phyloP scores from a whole-genome alignment of 1,139 yeast genomes.

The Candida frijolesensis region DNA sequence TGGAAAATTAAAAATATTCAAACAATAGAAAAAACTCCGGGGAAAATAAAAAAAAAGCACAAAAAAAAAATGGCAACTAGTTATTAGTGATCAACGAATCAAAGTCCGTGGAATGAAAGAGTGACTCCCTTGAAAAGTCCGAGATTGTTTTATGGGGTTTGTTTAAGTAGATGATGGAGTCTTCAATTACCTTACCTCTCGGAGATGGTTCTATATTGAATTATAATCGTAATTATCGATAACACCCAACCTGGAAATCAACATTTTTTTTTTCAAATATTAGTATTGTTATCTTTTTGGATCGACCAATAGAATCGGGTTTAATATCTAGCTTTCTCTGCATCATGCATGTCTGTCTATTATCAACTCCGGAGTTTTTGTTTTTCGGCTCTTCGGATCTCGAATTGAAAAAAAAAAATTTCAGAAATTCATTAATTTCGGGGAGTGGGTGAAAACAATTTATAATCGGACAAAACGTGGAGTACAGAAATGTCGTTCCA shows the following conservation, averaged over 20 bases:
- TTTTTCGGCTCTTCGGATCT: background rate
- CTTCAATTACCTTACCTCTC: too few relatives aligned
- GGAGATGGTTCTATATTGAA: too few relatives aligned
- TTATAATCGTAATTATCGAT: too few relatives aligned
- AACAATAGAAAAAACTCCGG: background rate
- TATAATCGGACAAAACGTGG: conserved; percentile 5
- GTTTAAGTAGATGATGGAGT: too few relatives aligned
- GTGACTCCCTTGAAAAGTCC: background rate
- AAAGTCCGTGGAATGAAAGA: background rate
- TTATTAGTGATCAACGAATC: background rate
- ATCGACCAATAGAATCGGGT: too few relatives aligned
- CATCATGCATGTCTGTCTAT: too few relatives aligned
- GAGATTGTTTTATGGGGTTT: too few relatives aligned
- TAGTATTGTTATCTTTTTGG: too few relatives aligned
- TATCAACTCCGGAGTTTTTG: background rate
- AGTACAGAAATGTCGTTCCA: conserved; percentile 6
- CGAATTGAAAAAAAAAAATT: background rate
- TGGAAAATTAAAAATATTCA: background rate
- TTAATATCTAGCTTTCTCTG: too few relatives aligned
- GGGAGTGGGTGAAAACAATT: background rate
- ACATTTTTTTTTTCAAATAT: too few relatives aligned
- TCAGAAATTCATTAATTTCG: background rate
- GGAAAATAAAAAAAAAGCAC: background rate
- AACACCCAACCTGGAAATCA: too few relatives aligned
- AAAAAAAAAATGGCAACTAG: background rate